Conservation (phyloP, 495 filamentous ascomycete species). For the Talaromyces liani region DNA sequence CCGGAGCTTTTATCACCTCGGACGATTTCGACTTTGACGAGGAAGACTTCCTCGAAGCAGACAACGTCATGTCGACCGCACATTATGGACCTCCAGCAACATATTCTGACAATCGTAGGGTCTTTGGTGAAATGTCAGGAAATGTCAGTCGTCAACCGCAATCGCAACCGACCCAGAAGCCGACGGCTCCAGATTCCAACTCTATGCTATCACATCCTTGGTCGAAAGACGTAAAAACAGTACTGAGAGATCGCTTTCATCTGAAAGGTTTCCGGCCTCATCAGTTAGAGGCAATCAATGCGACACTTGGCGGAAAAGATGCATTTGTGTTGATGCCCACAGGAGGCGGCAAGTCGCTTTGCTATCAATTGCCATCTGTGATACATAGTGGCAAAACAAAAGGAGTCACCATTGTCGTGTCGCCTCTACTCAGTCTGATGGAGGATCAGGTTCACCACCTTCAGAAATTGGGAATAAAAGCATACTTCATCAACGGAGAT, state of each 20-base stretch:
- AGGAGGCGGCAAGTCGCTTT: slow-evolving; percentile 92
- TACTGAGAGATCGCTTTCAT: slow-evolving; percentile 70
- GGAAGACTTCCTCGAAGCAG: slow-evolving; percentile 60
- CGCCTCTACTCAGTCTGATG: slow-evolving; percentile 94
- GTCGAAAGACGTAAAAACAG: slow-evolving; percentile 77
- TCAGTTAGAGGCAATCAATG: slow-evolving; percentile 92
- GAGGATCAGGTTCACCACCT: slow-evolving; percentile 88
- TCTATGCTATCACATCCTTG: slow-evolving; percentile 54
- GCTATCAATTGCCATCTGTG: slow-evolving; percentile 90
- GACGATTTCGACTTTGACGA: slow-evolving; percentile 59
- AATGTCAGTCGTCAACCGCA: slow-evolving; percentile 31
- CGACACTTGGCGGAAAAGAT: slow-evolving; percentile 79
- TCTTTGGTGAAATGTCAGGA: slow-evolving; percentile 49
- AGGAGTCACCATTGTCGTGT: slow-evolving; percentile 88
- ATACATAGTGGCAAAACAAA: slow-evolving; percentile 71
- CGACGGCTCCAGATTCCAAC: slow-evolving; percentile 27
- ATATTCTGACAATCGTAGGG: slow-evolving; percentile 25
- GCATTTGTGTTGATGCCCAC: slow-evolving; percentile 96
- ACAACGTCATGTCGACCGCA: slow-evolving; percentile 47
- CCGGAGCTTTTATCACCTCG: slow-evolving; percentile 17
- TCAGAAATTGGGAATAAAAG: slow-evolving; percentile 63
- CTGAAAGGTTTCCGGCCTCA: slow-evolving; percentile 82
- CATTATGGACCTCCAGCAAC: slow-evolving; percentile 21
- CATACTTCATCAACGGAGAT: slow-evolving; percentile 73
- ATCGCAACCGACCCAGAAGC: slow-evolving; percentile 17